phyloP scores from a whole-genome alignment of 768 basidiomycete species.

The Saitozyma sp. region DNA sequence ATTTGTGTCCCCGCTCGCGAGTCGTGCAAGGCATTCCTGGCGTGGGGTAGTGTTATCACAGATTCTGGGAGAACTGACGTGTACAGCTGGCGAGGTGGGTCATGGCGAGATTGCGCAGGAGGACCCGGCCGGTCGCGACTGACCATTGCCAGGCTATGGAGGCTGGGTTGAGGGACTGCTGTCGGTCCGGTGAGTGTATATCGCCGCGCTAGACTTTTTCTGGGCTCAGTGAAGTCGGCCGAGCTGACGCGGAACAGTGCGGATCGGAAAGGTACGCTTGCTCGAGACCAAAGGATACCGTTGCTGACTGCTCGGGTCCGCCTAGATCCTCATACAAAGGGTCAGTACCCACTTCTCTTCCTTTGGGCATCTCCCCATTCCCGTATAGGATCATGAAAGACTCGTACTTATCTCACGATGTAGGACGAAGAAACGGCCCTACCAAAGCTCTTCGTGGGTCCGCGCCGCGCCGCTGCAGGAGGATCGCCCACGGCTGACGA shows the following conservation, averaged over 20 bases:
- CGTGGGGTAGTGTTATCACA: neutral
- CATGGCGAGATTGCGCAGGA: neutral
- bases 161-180: conserved; percentile 91
- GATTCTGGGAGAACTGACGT: neutral
- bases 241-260: conserved; percentile 41
- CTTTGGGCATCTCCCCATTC: too few species aligned
- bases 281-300: too few species aligned
- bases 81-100: conserved; percentile 47
- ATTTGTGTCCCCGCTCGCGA: neutral
- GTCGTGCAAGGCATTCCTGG: neutral
- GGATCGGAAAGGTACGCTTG: conserved; percentile 74
- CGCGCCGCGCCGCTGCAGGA: conserved; percentile 62
- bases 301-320: neutral
- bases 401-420: neutral
- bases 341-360: conserved; percentile 56
- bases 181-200: conserved; percentile 67
- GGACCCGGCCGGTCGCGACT: neutral
- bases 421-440: conserved; percentile 93
- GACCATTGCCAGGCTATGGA: conserved; percentile 77
- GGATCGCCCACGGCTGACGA: conserved; percentile 3
- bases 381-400: neutral
- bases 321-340: conserved; percentile 83
- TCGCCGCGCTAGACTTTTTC: neutral
- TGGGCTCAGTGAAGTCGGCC: neutral
- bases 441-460: conserved; percentile 75